Evolutionary conservation across 129 eudicot genomes (phyloP), one percentile per base, ranked within the genome.

Genomic region (Cynara cardunculus): DNA sequence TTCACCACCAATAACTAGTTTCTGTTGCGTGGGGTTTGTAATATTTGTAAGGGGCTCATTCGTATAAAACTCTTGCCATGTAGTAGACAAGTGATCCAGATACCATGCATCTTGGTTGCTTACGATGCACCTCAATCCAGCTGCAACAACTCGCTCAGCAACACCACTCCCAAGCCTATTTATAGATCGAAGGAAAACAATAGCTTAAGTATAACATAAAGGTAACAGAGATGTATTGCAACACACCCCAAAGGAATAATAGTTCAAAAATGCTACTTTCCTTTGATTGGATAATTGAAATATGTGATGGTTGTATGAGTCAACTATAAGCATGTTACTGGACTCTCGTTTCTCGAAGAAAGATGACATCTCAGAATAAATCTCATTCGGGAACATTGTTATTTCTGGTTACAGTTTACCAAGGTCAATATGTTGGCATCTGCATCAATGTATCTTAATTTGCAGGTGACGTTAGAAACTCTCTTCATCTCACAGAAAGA

Each of bases 91-190:
- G 70, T 95, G 99, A 78, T 95, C 99, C 81, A 95, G 83, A 81
- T 95, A 95, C 99, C 99, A 95, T 75, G 84, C 85, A 69, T 89
- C 97, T 75, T 92, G 97, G 88, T 95, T 92, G 86, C 99, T 95
- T 44, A 95, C 97, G 2, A 95, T 92, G 90, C 97, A 92, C 80
- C 99, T 89, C 76, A 95, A 80, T 66, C 99, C 99, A 44, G 97
- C 87, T 76, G 87, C 87, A 21, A 87, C 91, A 14, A 88, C 97
- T 71, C 28, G 64, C 81, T 92, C 82, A 31, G 97, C 99, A 74
- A 92, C 96, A 75, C 97, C 99, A 78, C 93, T 84, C 39, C 96
- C 97, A 32, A 95, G 93, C 99, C 98, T 90, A 76, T 35, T n/a
- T 75, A 80, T 69, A 66, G 71, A 64, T 75, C 6, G 2, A 82